Base-by-base conservation (phyloP, 768 basidiomycete genomes). In the Mrakia hoshinonis region DNA sequence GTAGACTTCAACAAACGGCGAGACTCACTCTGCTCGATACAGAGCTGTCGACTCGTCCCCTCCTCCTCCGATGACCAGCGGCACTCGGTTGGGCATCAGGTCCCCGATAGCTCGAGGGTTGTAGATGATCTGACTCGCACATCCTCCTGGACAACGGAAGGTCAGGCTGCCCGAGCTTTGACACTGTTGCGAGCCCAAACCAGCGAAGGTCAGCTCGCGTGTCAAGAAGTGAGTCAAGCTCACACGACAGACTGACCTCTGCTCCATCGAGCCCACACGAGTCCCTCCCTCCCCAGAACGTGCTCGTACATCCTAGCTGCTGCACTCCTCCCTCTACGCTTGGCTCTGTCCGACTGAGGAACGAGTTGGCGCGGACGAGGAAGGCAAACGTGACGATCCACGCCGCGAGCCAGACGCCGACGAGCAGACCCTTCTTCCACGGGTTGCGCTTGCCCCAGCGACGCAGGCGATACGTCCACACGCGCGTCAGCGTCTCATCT, bases 21-120 rank as follows among this genome's bases (percentile, higher is more conserved):
- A 39, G 10, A 61, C 71, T 38, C 46, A 68, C 71, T 93, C 92
- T 1, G 86, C 90, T 76, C 92, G 84, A 76, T 92, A 93, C 4
- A 90, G 92, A 20, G 77, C 77, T 60, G 86, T 82, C 0, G 73
- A 73, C n/a, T n/a, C n/a, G 79, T 91, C 90, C 31, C 36, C 22
- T 2, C 91, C 90, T 22, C 92, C 92, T n/a, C 92, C 91, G 1
- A 93, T 88, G 60, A 93, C 82, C 29, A 92, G 81, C 9, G 91
- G 90, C 26, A 85, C 83, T 74, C 85, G 89, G 58, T 84, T 85
- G 46, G 87, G 82, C 73, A 87, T 82, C 68, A 85, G 79, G 62
- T 85, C 79, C 29, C 92, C 91, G 31, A 94, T 83, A 0, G 89
- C 85, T 64, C 89, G 83, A 20, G 46, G 48, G 38, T 69, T 73